Conservation (phyloP, 164 flowering plant species). For the Echeveria elegans region DNA sequence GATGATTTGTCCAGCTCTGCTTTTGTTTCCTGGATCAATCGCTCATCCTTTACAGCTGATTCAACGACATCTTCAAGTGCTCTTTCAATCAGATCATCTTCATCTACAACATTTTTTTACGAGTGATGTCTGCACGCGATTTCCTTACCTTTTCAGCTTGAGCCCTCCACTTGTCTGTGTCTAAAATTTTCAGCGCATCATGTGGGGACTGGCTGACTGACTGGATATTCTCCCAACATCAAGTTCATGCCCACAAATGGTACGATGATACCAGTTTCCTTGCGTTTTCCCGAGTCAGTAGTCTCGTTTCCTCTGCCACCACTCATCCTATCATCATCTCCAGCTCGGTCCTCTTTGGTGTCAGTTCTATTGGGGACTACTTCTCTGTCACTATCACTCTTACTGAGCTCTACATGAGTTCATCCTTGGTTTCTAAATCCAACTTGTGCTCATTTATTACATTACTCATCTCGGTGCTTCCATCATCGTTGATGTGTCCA, state of each 20-base stretch:
- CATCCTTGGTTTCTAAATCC: slow-evolving; percentile 29
- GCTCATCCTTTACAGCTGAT: slow-evolving; percentile 57
- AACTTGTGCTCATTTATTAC: slow-evolving; percentile 26
- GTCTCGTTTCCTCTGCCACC: slow-evolving; percentile 26
- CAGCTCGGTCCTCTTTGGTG: slow-evolving; percentile 14
- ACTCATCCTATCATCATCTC: slow-evolving; percentile 26
- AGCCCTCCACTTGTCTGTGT: slow-evolving; percentile 74
- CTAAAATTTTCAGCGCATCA: slow-evolving; percentile 52
- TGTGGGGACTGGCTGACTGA: slow-evolving; percentile 48
- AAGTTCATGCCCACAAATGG: slow-evolving; percentile 19
- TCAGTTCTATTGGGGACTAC: slow-evolving; percentile 14
- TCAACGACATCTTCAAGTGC: slow-evolving; percentile 86
- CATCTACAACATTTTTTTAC: slow-evolving; percentile 64
- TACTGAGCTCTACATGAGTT: slow-evolving; percentile 17
- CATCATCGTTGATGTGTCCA: slow-evolving; percentile 37
- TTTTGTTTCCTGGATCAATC: slow-evolving; percentile 38
- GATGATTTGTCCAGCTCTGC: slow-evolving; percentile 19
- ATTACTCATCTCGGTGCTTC: slow-evolving; percentile 29
- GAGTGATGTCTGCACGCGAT: slow-evolving; percentile 34
- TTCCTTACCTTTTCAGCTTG: slow-evolving; percentile 61
- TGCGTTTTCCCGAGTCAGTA: slow-evolving; percentile 31
- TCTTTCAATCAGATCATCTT: slow-evolving; percentile 76
- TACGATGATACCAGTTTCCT: slow-evolving; percentile 26
- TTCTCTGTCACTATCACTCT: slow-evolving; percentile 23
- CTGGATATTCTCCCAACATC: slow-evolving; percentile 32